These are phyloP conservation scores for Moesziomyces sp. DNA, from an alignment of 1,284 basidiomycete genomes.

Conservation along the genomic window DNA sequence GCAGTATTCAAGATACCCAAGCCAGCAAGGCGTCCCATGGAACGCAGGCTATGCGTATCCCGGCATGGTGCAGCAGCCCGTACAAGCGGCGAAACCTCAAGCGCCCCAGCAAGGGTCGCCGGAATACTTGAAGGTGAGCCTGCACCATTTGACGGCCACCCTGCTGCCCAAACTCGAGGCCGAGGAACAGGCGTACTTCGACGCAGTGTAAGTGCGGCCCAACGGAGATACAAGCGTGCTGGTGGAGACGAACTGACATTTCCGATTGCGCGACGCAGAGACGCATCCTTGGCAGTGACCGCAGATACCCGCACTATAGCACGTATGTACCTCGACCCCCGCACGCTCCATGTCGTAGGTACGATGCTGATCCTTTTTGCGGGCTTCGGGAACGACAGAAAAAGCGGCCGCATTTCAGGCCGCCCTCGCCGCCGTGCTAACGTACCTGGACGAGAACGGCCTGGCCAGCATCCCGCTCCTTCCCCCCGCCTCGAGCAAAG, in stretches of 20 bases:
- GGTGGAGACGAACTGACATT: too few relatives aligned
- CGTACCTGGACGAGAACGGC: constrained; percentile 32
- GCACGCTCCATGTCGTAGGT: not conserved
- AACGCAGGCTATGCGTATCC: too few relatives aligned
- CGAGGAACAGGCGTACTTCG: constrained; percentile 35
- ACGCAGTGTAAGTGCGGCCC: constrained; percentile 5
- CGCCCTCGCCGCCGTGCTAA: constrained; percentile 9
- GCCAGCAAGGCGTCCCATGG: too few relatives aligned
- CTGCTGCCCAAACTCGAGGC: constrained; percentile 26
- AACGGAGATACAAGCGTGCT: too few relatives aligned
- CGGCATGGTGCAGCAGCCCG: not conserved
- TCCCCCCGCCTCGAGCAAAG: constrained; percentile 1
- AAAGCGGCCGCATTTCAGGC: constrained; percentile 12
- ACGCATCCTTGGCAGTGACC: constrained; percentile 1
- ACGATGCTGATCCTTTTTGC: not conserved
- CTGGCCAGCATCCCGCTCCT: constrained; percentile 26
- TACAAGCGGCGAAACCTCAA: not conserved
- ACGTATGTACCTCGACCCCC: not conserved
- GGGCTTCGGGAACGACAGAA: not conserved
- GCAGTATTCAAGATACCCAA: not conserved
- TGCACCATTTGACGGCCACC: constrained; percentile 18
- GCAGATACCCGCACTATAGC: constrained; percentile 19
- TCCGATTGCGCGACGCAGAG: not conserved
- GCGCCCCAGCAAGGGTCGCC: constrained; percentile 27
- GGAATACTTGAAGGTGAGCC: constrained; percentile 9